Conservation (phyloP, 1,139 yeast species). For the Blastobotrys malaysiensis region DNA sequence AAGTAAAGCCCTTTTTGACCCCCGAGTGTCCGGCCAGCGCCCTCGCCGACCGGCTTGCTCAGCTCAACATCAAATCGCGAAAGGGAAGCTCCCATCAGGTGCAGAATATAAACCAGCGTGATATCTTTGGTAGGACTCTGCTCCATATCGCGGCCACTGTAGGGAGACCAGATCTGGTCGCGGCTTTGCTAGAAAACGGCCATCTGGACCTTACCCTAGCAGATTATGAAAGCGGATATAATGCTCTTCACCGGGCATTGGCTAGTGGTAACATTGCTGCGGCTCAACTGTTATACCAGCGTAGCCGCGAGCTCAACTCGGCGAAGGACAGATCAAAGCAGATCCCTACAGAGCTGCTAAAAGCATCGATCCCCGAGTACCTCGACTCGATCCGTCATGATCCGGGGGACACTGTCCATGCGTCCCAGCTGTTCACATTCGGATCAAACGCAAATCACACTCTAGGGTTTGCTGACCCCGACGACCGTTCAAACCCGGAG, state of each 20-base stretch:
- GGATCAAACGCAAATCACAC: conserved; percentile 66
- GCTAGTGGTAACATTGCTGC: conserved; percentile 54
- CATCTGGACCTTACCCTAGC: conserved; percentile 39
- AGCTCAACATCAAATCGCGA: neutral
- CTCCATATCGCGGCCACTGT: conserved; percentile 53
- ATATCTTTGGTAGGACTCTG: conserved; percentile 68
- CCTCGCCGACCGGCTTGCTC: neutral
- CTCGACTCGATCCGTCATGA: neutral
- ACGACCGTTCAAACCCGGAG: conserved; percentile 44
- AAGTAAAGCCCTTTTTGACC: neutral
- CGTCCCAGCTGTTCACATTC: conserved; percentile 50
- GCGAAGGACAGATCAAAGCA: conserved; percentile 62
- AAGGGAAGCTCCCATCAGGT: neutral
- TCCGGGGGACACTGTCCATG: neutral
- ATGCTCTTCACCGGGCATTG: conserved; percentile 67
- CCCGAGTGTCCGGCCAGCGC: neutral
- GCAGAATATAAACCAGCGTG: conserved; percentile 46
- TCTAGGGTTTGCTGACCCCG: conserved; percentile 65
- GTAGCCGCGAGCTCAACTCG: conserved; percentile 39
- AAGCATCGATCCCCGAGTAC: conserved; percentile 9
- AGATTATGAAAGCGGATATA: conserved; percentile 82
- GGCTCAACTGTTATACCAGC: conserved; percentile 37
- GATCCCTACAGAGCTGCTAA: conserved; percentile 40
- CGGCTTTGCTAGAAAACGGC: conserved; percentile 44
- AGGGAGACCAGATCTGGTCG: conserved; percentile 29